These are phyloP conservation scores for Aspergillus calidoustus DNA, from an alignment of 2,329 filamentous ascomycete genomes.

Conservation along the genomic window DNA sequence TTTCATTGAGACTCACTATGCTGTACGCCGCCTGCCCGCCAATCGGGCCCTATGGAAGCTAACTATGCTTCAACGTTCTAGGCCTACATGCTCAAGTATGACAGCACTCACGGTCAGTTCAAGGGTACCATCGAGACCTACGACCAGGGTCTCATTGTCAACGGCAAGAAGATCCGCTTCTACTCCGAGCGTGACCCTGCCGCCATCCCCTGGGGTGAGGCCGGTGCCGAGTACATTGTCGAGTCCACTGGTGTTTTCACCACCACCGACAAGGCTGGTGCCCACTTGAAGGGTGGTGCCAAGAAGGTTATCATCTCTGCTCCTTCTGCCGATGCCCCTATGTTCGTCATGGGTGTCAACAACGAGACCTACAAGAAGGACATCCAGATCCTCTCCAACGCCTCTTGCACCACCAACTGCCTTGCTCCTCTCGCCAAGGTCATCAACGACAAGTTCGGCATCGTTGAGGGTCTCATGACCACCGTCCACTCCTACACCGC, in stretches of 20 bases:
- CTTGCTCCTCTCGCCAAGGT: conserved; percentile 99
- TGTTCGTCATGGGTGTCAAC: conserved; percentile 99
- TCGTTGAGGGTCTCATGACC: conserved; percentile 99
- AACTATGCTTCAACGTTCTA: conserved; percentile 42
- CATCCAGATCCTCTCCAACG: conserved; percentile 95
- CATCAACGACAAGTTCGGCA: conserved; percentile 96
- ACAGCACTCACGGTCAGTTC: conserved; percentile 95
- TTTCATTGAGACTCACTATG: conserved; percentile 97
- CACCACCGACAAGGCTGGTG: conserved; percentile 92
- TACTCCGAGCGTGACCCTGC: conserved; percentile 90
- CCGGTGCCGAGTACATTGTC: conserved; percentile 90
- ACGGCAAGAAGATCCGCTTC: conserved; percentile 95
- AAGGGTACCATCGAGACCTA: conserved; percentile 83
- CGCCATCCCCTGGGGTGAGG: conserved; percentile 86
- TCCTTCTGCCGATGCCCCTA: conserved; percentile 77
- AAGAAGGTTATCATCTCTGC: conserved; percentile 87
- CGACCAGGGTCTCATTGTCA: conserved; percentile 77
- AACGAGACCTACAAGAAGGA: conserved; percentile 89
- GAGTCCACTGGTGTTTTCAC: conserved; percentile 99
- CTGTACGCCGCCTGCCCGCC: conserved; percentile 67
- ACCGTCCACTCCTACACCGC: conserved; percentile 99
- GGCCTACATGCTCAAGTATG: conserved; percentile 99
- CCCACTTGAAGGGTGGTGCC: conserved; percentile 93
- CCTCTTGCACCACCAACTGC: conserved; percentile 99
- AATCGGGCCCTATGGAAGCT: conserved; percentile 4